Evolutionary conservation across 768 basidiomycete genomes (phyloP), one percentile per base, ranked within the genome.

Genomic region (Mycena olivaceomarginata): DNA sequence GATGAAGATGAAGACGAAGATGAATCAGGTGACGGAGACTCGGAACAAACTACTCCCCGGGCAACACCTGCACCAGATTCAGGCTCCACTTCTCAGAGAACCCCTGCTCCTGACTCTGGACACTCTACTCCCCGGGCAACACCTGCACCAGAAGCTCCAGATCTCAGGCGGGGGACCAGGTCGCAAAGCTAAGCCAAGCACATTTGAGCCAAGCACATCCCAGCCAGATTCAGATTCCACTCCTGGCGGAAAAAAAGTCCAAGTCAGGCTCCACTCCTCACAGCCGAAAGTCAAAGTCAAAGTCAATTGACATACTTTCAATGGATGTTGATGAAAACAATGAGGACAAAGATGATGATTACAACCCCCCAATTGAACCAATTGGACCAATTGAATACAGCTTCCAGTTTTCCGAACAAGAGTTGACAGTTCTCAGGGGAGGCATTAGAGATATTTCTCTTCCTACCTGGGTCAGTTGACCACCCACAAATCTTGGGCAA

Each of bases 401-500:
- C 20, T 75, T 68, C 15, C 2, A 64, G 1, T 64, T 70, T 45
- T 25, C 62, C 57, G 0, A 31, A 2, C 43, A 40, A 51, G 46
- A 70, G 56, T 15, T 75, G 37, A 8, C 20, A 12, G 9, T 0
- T 7, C n/a, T 72, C 5, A 16, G 48, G 7, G 10, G 0, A 25
- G 68, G 72, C 37, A 77, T 81, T 25, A 15, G 13, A 4, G 39
- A 76, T 48, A 43, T 70, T 2, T 31, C 57, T 4, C 57, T 82
- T 4, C 82, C 82, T 0, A 70, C 72, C 25, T 80, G 71, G 67
- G 64, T 77, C 22, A 37, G 51, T 10, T 70, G 74, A 4, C 76
- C 72, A 41, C 82, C 82, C 20, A 41, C 10, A 12, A 82, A 83
- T 46, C 77, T 81, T 70, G 81, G 82, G 5, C 76, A 81, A 18